Evolutionary conservation across 148 eudicot species (phyloP), one percentile per base, ranked within the genome.

Genomic region (Euryodendron excelsum): DNA sequence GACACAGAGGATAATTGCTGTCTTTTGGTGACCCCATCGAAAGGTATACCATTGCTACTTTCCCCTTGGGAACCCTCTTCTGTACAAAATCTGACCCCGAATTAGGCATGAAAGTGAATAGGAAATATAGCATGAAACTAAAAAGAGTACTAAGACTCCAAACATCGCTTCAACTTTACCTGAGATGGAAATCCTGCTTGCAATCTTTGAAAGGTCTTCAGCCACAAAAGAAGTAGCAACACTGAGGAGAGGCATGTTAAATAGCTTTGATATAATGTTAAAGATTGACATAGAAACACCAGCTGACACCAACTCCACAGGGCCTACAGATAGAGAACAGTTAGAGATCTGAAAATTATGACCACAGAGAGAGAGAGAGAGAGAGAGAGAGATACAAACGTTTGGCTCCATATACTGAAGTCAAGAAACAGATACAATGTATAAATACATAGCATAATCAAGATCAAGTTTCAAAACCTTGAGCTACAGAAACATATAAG

Each of bases 221-320:
- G 99, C 99, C 72, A 93, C 98, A 78, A 96, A 90, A 69, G 99
- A 91, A 71, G 98, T 90, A 80, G 99, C 89, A 85, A 96, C 93
- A 84, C 99, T 93, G 28, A 96, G 97, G 75, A 96, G 99, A 68
- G 99, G 99, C 68, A 96, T 87, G 82, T 96, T 96, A 44, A 96
- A 93, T 47, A 96, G 82, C 86, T 96, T 96, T 12, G 99, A 96
- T 74, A 96, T 80, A 45, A 90, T 90, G 79, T 96, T 96, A 47
- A 96, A 93, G 61, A 96, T 85, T 69, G 98, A 90, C 73, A 90
- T 85, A 78, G 99, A 96, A 80, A 92, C 92, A 85, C 94, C 98
- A 81, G 99, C 97, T 27, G 94, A 92, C 41, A 93, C 99, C 85
- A 96, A 89, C 84, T 91, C 92, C 69, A 96, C 85, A 78, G 98